Conservation (phyloP, 2,329 filamentous ascomycete species). For the Trichoderma sp. region DNA sequence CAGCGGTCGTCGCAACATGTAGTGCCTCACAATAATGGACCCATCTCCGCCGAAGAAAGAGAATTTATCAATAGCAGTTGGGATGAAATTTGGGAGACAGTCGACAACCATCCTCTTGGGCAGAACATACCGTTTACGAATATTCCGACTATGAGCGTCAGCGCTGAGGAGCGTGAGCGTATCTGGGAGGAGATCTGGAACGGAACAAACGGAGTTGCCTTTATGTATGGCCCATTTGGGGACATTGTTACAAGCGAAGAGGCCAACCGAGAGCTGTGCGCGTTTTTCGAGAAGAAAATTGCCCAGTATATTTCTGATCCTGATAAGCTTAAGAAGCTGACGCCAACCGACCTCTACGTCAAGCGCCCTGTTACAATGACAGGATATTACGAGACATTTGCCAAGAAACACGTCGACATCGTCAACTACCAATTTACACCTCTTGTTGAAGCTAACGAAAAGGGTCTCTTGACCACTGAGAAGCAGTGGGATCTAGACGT, state of each 20-base stretch:
- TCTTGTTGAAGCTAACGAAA: neutral
- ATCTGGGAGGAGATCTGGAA: neutral
- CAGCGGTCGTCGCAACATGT: neutral
- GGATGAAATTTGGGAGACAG: neutral
- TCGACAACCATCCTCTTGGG: neutral
- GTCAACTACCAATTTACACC: neutral
- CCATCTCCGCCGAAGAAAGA: neutral
- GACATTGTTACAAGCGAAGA: neutral
- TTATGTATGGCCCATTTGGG: neutral
- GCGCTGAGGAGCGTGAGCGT: constrained; percentile 3
- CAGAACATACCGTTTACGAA: neutral
- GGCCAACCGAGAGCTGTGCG: neutral
- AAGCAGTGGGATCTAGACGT: neutral
- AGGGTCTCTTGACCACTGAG: neutral
- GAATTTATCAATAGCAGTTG: neutral
- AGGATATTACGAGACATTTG: neutral
- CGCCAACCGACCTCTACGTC: neutral
- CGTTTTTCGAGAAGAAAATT: constrained; percentile 1
- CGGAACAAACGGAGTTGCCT: neutral
- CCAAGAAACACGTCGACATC: constrained; percentile 1
- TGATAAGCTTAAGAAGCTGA: neutral
- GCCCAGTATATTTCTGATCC: neutral
- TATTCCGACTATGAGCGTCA: neutral
- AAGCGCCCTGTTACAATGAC: neutral
- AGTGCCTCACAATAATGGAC: neutral